phyloP scores from a whole-genome alignment of 2,329 filamentous ascomycete species.

The Verticillium longisporum region DNA sequence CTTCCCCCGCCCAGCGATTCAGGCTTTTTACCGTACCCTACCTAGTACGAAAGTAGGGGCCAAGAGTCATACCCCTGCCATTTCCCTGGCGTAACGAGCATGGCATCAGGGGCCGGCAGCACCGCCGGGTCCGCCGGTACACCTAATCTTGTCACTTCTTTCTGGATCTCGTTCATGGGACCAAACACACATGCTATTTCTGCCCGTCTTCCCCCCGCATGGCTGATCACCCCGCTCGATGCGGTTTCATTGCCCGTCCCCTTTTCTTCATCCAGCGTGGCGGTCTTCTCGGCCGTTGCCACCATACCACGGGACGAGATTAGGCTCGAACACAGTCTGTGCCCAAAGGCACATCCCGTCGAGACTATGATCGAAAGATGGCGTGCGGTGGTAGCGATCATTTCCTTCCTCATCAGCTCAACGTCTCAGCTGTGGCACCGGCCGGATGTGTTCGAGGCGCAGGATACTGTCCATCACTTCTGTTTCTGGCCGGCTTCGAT shows the following conservation, averaged over 20 bases:
- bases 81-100: neutral
- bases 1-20: neutral
- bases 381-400: neutral
- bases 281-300: neutral
- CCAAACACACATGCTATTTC: neutral
- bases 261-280: neutral
- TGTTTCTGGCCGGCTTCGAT: neutral
- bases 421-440: neutral
- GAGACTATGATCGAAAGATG: neutral
- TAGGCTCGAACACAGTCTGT: neutral
- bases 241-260: neutral
- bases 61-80: neutral
- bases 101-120: neutral
- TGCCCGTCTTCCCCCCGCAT: neutral
- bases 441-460: neutral
- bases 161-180: neutral
- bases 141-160: neutral
- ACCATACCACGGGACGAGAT: neutral
- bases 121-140: neutral
- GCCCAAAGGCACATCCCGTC: neutral
- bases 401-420: neutral
- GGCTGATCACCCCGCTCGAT: neutral
- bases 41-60: neutral
- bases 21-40: neutral
- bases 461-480: neutral